A percentile compares a stretch with the other conserved stretches of the same genome.
Conservation (phyloP, 768 basidiomycete species). For the Boletus sp. region DNA sequence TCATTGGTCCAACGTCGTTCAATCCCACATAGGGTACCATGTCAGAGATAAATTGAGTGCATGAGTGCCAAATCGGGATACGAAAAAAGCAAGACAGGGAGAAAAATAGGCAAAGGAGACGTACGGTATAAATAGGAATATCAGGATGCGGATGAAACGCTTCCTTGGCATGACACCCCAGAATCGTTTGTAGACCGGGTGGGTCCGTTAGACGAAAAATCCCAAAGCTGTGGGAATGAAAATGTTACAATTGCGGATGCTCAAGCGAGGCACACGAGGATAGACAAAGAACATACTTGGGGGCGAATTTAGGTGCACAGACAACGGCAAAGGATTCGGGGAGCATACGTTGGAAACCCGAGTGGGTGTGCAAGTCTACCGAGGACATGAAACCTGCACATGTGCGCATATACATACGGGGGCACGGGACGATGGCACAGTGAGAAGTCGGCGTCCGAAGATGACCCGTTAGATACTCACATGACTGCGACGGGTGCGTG, state of each 20-base stretch:
- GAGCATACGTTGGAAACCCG: constrained; percentile 84
- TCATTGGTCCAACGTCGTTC: background rate
- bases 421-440: background rate
- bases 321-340: constrained; percentile 93
- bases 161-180: constrained; percentile 63
- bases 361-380: constrained; percentile 88
- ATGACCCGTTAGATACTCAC: constrained; percentile 38
- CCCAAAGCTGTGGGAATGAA: constrained; percentile 57
- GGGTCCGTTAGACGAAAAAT: constrained; percentile 90
- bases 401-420: background rate
- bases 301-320: constrained; percentile 76
- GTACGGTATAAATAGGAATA: constrained; percentile 79
- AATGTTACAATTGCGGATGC: background rate
- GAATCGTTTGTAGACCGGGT: constrained; percentile 69
- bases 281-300: constrained; percentile 49
- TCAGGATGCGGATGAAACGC: constrained; percentile 88
- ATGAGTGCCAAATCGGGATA: background rate
- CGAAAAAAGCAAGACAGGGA: background rate
- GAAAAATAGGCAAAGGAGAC: constrained; percentile 25
- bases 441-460: background rate
- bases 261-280: background rate
- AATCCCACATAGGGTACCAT: background rate
- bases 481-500: constrained; percentile 87
- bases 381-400: constrained; percentile 88
- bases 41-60: background rate